phyloP scores from a whole-genome alignment of 2,329 filamentous ascomycete genomes.

The Aspergillus awamori region DNA sequence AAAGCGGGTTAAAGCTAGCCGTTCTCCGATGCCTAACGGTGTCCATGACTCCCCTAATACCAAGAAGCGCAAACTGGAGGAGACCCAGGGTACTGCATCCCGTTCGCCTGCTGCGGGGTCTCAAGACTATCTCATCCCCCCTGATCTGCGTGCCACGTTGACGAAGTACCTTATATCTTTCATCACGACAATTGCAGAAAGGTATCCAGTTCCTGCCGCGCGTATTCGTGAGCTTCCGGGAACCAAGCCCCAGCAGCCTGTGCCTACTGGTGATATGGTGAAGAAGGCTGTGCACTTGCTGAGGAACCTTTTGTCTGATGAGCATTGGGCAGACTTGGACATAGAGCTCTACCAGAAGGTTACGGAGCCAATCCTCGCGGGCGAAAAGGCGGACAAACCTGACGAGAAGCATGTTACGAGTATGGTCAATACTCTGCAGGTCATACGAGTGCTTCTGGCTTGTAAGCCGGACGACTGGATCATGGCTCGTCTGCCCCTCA shows the following conservation, averaged over 20 bases:
- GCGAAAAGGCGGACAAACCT: slow-evolving; percentile 80
- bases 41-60: slow-evolving; percentile 71
- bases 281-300: slow-evolving; percentile 82
- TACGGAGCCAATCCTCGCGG: slow-evolving; percentile 80
- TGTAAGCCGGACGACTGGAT: slow-evolving; percentile 92
- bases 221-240: slow-evolving; percentile 62
- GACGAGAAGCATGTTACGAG: slow-evolving; percentile 82
- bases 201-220: slow-evolving; percentile 74
- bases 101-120: slow-evolving; percentile 56
- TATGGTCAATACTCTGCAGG: slow-evolving; percentile 91
- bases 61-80: slow-evolving; percentile 76
- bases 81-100: slow-evolving; percentile 58
- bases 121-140: slow-evolving; percentile 69
- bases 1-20: slow-evolving; percentile 67
- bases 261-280: slow-evolving; percentile 73
- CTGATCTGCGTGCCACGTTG: slow-evolving; percentile 72
- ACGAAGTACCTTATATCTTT: slow-evolving; percentile 96
- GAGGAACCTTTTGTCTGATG: slow-evolving; percentile 79
- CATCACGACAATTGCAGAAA: slow-evolving; percentile 85
- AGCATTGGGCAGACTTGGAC: slow-evolving; percentile 90
- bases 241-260: slow-evolving; percentile 53
- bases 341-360: slow-evolving; percentile 89
- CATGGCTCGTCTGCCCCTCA: slow-evolving; percentile 69
- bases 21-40: slow-evolving; percentile 32
- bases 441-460: slow-evolving; percentile 85